A percentile compares a stretch with the other conserved stretches of the same genome.
Evolutionary conservation across 1,139 yeast genomes (phyloP).

Genomic region (Pichia sp.): DNA sequence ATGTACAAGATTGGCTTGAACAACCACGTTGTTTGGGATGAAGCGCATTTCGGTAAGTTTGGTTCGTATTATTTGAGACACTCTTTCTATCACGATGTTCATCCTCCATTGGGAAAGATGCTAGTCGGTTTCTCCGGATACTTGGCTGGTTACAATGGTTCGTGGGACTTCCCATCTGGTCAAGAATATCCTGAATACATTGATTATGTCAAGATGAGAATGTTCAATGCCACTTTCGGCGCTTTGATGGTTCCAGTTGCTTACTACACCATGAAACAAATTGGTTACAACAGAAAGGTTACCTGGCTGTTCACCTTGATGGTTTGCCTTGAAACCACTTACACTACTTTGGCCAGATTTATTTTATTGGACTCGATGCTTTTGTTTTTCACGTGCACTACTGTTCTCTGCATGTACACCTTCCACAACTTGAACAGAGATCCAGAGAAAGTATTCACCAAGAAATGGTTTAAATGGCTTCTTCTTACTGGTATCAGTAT

Average conservation of each 20-base stretch:
- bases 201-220: conserved; percentile 86
- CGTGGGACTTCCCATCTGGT: conserved; percentile 93
- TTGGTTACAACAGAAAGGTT: conserved; percentile 73
- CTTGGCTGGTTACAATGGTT: conserved; percentile 90
- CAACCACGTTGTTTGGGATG: conserved; percentile 55
- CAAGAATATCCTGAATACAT: conserved; percentile 76
- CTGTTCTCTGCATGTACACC: conserved; percentile 68
- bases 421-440: conserved; percentile 66
- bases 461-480: conserved; percentile 96
- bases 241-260: conserved; percentile 91
- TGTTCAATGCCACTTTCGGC: conserved; percentile 87
- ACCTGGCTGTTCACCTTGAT: conserved; percentile 85
- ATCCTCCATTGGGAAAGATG: conserved; percentile 98
- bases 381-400: conserved; percentile 81
- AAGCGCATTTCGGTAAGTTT: conserved; percentile 83
- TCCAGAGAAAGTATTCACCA: conserved; percentile 45
- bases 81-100: conserved; percentile 95
- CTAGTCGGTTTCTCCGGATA: conserved; percentile 92
- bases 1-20: conserved; percentile 46
- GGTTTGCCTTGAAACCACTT: conserved; percentile 82
- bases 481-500: conserved; percentile 64
- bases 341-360: conserved; percentile 85
- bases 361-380: conserved; percentile 95
- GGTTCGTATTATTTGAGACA: conserved; percentile 90
- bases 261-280: conserved; percentile 81